Evolutionary conservation across 345 rosid genomes (phyloP).

Genomic region (Sisymbrium altissimum): DNA sequence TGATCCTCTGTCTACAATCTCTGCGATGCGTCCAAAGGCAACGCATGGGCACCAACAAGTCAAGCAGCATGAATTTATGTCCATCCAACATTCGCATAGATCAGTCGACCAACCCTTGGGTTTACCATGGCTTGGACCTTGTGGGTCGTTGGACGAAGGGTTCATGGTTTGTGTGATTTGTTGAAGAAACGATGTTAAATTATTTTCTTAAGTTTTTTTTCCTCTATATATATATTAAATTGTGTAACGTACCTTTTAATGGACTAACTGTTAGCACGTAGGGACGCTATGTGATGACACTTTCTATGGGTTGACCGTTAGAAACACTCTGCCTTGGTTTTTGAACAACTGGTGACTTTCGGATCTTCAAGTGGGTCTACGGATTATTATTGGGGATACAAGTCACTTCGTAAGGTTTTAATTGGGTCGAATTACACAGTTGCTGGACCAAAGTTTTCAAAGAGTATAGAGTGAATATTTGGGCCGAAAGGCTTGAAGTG

Average conservation of each 20-base stretch:
- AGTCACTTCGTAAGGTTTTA: background rate
- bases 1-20: conserved; percentile 52
- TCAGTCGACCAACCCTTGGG: conserved; percentile 47
- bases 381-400: background rate
- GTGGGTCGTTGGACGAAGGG: background rate
- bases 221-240: background rate
- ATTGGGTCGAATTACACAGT: background rate
- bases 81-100: conserved; percentile 43
- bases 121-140: background rate
- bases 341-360: background rate
- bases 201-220: background rate
- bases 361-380: background rate
- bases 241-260: background rate
- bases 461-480: too few relatives aligned
- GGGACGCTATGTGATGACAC: background rate
- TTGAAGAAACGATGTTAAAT: background rate
- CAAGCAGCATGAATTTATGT: conserved; percentile 38
- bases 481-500: background rate
- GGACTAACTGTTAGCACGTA: background rate
- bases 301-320: background rate
- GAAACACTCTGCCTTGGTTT: too few relatives aligned
- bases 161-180: background rate
- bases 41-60: conserved; percentile 58
- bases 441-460: background rate
- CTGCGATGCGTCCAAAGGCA: conserved; percentile 60